Percentiles rank a stretch among this genome's conserved stretches.
Conservation (phyloP, 805 yeast genomes). For the Ogataea paradorogensis region DNA sequence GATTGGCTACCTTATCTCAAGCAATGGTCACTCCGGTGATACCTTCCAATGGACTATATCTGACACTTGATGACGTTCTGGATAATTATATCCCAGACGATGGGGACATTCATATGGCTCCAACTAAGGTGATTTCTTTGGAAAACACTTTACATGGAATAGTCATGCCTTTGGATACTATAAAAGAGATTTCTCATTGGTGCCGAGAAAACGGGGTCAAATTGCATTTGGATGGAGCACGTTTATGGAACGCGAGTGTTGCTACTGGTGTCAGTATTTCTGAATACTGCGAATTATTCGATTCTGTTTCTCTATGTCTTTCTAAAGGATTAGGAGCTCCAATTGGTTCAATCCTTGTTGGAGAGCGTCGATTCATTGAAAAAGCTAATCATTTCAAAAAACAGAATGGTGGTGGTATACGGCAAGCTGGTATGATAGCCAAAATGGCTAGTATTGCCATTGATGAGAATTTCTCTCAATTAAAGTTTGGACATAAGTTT, state of each 20-base stretch:
- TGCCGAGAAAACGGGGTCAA: slow-evolving; percentile 57
- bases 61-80: slow-evolving; percentile 75
- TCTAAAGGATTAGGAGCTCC: slow-evolving; percentile 92
- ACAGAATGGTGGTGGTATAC: slow-evolving; percentile 87
- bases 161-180: slow-evolving; percentile 72
- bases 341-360: slow-evolving; percentile 81
- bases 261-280: slow-evolving; percentile 63
- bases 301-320: slow-evolving; percentile 79
- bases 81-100: slow-evolving; percentile 62
- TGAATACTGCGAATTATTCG: slow-evolving; percentile 76
- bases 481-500: slow-evolving; percentile 44
- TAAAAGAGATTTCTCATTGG: slow-evolving; percentile 63
- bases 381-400: slow-evolving; percentile 81
- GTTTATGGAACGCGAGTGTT: slow-evolving; percentile 81
- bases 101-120: slow-evolving; percentile 83
- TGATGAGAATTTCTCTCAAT: slow-evolving; percentile 62
- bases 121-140: slow-evolving; percentile 75
- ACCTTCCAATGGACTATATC: slow-evolving; percentile 68
- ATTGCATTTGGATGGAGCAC: slow-evolving; percentile 87
- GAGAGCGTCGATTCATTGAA: slow-evolving; percentile 52
- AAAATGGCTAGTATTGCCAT: slow-evolving; percentile 75
- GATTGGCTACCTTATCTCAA: slow-evolving; percentile 78
- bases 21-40: slow-evolving; percentile 83
- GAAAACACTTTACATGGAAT: slow-evolving; percentile 87
- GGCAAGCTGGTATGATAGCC: slow-evolving; percentile 80